Evolutionary conservation across 139 green algal genomes (phyloP).

Genomic region (Klebsormidium nitens): DNA sequence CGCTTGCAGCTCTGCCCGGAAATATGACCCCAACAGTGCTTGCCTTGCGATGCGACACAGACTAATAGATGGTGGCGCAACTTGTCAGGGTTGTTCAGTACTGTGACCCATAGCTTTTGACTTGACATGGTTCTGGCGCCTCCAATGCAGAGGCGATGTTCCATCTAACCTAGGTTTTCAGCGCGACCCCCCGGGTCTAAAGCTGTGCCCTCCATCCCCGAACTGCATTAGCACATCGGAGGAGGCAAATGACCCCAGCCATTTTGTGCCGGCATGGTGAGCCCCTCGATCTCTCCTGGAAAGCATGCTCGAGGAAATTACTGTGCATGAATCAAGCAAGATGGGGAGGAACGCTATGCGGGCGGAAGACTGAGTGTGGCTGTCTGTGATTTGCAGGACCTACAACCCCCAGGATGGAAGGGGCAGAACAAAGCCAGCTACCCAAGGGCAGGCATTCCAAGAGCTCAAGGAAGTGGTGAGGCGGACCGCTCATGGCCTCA

Average conservation of each 20-base stretch:
- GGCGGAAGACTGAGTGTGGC: neutral
- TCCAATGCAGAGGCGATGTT: constrained; percentile 1
- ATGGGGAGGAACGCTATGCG: neutral
- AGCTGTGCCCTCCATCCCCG: constrained; percentile 73
- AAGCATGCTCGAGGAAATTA: neutral
- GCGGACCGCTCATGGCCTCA: neutral
- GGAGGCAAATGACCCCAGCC: constrained; percentile 70
- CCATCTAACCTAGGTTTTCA: constrained; percentile 4
- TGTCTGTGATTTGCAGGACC: constrained; percentile 34
- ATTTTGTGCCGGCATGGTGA: constrained; percentile 74
- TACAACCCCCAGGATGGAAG: constrained; percentile 80
- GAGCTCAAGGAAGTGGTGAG: constrained; percentile 67
- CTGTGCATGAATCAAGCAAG: neutral
- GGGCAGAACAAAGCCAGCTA: constrained; percentile 59
- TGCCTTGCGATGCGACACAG: too few relatives aligned
- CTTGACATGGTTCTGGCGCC: too few relatives aligned
- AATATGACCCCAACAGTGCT: too few relatives aligned
- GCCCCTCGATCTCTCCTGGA: neutral
- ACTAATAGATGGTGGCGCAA: too few relatives aligned
- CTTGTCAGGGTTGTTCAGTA: too few relatives aligned
- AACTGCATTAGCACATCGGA: constrained; percentile 91
- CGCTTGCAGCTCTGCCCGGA: too few relatives aligned
- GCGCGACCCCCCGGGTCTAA: constrained; percentile 59
- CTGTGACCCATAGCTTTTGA: too few relatives aligned
- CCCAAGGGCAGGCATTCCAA: constrained; percentile 74